Evolutionary conservation across 1,139 yeast species (phyloP).

Genomic region (Hanseniaspora sp.): DNA sequence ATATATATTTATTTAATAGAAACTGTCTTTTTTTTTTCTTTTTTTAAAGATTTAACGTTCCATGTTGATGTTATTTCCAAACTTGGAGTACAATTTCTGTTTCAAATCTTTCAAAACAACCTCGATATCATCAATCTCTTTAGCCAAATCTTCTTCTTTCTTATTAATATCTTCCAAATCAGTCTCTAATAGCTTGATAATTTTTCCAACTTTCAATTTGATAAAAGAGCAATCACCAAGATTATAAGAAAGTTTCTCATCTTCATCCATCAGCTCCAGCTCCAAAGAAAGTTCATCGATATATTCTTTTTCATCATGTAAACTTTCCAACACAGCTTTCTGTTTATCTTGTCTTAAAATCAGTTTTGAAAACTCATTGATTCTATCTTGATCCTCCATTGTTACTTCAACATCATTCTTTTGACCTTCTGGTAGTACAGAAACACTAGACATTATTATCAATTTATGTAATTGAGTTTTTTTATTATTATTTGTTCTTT

Average conservation of each 20-base stretch:
- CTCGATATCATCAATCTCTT: conserved; percentile 42
- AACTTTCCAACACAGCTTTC: conserved; percentile 39
- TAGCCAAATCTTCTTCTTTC: conserved; percentile 40
- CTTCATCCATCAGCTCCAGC: conserved; percentile 70
- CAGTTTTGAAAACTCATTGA: conserved; percentile 76
- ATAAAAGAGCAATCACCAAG: conserved; percentile 54
- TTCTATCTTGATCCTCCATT: conserved; percentile 81
- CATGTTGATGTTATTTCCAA: conserved; percentile 79
- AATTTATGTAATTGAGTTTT: too few species aligned
- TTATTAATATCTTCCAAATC: conserved; percentile 45
- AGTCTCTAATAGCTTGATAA: conserved; percentile 51
- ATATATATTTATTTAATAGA: too few species aligned
- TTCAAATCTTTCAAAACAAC: conserved; percentile 51
- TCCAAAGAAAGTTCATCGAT: conserved; percentile 79
- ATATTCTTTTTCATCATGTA: conserved; percentile 68
- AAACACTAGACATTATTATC: conserved; percentile 31
- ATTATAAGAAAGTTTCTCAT: conserved; percentile 50
- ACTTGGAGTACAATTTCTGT: conserved; percentile 68
- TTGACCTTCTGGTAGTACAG: conserved; percentile 55
- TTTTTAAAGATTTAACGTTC: conserved; percentile 46
- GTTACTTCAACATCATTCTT: conserved; percentile 64
- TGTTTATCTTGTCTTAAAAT: conserved; percentile 57
- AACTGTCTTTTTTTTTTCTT: too few species aligned
- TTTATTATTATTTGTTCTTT: too few species aligned
- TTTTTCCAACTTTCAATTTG: conserved; percentile 52